A percentile compares a stretch with the other conserved stretches of the same genome.
Conservation (phyloP, 2,329 filamentous ascomycete genomes). For the Aschersonia sp. region DNA sequence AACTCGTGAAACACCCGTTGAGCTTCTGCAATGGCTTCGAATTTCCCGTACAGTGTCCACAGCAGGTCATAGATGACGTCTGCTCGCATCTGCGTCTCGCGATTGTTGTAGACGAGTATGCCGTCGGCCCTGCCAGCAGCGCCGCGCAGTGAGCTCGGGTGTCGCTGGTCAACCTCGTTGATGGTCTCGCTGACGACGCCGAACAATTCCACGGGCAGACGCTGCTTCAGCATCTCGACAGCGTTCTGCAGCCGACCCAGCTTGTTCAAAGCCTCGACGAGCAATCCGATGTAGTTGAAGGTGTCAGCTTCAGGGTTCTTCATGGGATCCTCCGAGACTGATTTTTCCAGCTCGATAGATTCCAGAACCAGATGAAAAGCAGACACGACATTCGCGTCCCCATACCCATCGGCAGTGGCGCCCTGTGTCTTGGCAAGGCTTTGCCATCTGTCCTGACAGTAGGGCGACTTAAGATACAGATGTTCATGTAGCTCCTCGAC, state of each 20-base stretch:
- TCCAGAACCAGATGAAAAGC: slow-evolving; percentile 48
- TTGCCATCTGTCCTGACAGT: slow-evolving; percentile 94
- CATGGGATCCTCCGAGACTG: slow-evolving; percentile 70
- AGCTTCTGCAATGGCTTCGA: slow-evolving; percentile 91
- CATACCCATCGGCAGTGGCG: slow-evolving; percentile 31
- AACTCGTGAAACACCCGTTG: slow-evolving; percentile 91
- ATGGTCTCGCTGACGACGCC: slow-evolving; percentile 89
- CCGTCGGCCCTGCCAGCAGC: slow-evolving; percentile 37
- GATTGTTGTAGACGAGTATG: slow-evolving; percentile 47
- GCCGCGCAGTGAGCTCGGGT: slow-evolving; percentile 65
- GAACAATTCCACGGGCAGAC: slow-evolving; percentile 87
- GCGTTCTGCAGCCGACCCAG: slow-evolving; percentile 75
- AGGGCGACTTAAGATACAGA: slow-evolving; percentile 92
- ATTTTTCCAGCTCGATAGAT: slow-evolving; percentile 41
- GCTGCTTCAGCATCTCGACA: slow-evolving; percentile 80
- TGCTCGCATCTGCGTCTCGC: slow-evolving; percentile 62
- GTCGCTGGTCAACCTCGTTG: slow-evolving; percentile 80
- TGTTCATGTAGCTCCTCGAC: slow-evolving; percentile 97
- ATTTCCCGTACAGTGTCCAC: slow-evolving; percentile 88
- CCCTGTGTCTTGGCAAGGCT: slow-evolving; percentile 55
- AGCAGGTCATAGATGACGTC: slow-evolving; percentile 84
- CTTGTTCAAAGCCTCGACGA: slow-evolving; percentile 82
- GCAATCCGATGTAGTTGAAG: slow-evolving; percentile 77
- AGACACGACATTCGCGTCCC: slow-evolving; percentile 27
- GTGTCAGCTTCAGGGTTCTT: slow-evolving; percentile 93